phyloP scores from a whole-genome alignment of 1,284 basidiomycete species.

The Rhodotorula sp. region DNA sequence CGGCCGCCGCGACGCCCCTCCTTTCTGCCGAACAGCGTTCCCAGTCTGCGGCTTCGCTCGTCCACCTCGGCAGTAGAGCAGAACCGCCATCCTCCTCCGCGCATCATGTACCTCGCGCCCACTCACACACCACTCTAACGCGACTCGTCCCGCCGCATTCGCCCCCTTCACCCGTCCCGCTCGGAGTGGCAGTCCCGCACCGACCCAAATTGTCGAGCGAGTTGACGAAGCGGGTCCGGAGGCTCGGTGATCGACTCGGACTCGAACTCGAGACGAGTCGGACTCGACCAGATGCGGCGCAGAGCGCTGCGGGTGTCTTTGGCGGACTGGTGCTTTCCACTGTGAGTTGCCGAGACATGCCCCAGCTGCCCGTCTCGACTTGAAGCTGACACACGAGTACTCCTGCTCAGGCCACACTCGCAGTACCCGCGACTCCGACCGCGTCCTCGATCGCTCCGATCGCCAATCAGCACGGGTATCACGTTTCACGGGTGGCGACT shows the following conservation, averaged over 20 bases:
- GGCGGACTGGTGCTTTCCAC: conserved; percentile 65
- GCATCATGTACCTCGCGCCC: neutral
- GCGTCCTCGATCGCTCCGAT: conserved; percentile 63
- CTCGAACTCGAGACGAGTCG: conserved; percentile 34
- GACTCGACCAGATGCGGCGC: conserved; percentile 58
- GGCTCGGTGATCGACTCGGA: conserved; percentile 28
- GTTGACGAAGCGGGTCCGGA: conserved; percentile 18
- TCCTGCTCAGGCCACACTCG: conserved; percentile 48
- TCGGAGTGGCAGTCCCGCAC: conserved; percentile 15
- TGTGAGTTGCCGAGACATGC: too few relatives aligned
- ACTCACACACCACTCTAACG: conserved; percentile 6
- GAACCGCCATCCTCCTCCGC: neutral
- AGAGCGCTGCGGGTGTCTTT: conserved; percentile 65
- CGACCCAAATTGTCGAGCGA: conserved; percentile 19
- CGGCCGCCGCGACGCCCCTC: neutral
- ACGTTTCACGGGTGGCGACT: conserved; percentile 56
- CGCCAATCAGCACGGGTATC: conserved; percentile 65
- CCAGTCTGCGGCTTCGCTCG: conserved; percentile 13
- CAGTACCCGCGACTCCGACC: conserved; percentile 57
- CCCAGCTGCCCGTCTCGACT: too few relatives aligned
- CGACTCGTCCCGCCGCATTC: conserved; percentile 1
- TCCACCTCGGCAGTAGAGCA: neutral
- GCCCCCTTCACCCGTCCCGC: conserved; percentile 5
- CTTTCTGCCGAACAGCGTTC: conserved; percentile 7
- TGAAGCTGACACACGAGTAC: too few relatives aligned